A percentile compares a stretch with the other conserved stretches of the same genome.
phyloP scores from a whole-genome alignment of 805 yeast genomes.

The Zygosaccharomyces siamensis region DNA sequence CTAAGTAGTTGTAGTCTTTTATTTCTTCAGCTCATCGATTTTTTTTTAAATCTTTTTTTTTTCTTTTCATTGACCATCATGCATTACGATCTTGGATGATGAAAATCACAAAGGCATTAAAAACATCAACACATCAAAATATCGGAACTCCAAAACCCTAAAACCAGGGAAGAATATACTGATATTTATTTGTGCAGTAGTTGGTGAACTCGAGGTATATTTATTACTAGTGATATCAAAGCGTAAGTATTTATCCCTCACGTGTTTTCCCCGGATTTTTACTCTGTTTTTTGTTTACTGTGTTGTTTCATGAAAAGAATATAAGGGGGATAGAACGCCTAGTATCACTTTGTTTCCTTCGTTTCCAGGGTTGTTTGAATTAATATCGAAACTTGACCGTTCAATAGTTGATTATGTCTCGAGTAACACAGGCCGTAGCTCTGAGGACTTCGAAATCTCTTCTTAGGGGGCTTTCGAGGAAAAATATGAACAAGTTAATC shows the following conservation, averaged over 20 bases:
- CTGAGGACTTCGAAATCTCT: conserved; percentile 16
- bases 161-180: not conserved
- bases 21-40: conserved; percentile 5
- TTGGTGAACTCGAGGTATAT: not conserved
- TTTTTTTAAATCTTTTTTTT: not conserved
- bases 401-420: conserved; percentile 9
- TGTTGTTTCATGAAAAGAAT: not conserved
- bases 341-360: not conserved
- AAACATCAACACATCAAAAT: not conserved
- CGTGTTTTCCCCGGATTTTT: not conserved
- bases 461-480: conserved; percentile 17
- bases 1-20: not conserved
- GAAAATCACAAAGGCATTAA: not conserved
- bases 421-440: conserved; percentile 15
- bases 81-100: not conserved
- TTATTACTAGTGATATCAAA: no score
- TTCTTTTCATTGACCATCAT: conserved; percentile 1
- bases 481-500: conserved; percentile 15
- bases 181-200: not conserved
- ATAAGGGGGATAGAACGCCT: not conserved
- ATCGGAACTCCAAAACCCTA: not conserved
- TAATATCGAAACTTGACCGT: not conserved
- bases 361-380: not conserved
- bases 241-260: no score
- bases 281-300: not conserved